Evolutionary conservation across 805 yeast genomes (phyloP).

Genomic region (Wickerhamiella occidentalis): DNA sequence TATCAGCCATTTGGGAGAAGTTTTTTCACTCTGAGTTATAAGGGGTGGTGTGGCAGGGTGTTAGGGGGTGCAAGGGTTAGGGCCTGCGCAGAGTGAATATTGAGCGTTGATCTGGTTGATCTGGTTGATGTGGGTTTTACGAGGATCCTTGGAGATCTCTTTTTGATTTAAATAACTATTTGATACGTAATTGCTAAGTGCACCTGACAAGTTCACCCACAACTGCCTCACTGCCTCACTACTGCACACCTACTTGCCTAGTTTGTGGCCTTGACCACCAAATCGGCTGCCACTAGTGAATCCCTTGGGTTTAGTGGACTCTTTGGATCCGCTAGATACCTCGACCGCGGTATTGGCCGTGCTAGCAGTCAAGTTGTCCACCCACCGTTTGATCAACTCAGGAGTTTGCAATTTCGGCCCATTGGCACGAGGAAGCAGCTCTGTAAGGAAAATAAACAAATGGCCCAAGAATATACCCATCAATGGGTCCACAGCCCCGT

Average conservation of each 20-base stretch:
- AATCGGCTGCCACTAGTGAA: neutral
- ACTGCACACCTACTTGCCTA: neutral
- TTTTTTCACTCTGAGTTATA: conserved; percentile 1
- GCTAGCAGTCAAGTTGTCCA: no score
- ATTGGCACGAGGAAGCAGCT: conserved; percentile 1
- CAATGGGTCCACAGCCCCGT: neutral
- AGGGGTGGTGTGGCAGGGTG: conserved; percentile 1
- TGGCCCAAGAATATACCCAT: conserved; percentile 7
- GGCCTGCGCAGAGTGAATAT: no score
- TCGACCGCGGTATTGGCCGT: no score
- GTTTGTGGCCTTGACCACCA: neutral
- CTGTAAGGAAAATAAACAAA: conserved; percentile 2
- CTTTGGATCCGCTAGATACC: no score
- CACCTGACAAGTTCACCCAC: no score
- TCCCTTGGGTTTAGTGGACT: neutral
- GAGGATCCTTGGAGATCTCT: no score
- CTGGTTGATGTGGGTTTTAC: no score
- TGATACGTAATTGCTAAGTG: no score
- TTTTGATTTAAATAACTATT: no score
- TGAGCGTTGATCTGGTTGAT: no score
- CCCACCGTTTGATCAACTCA: neutral
- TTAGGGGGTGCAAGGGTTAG: conserved; percentile 2
- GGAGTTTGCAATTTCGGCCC: conserved; percentile 8
- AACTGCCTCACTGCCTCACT: no score
- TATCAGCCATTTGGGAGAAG: conserved; percentile 9